Conservation (phyloP, 331 rosid genomes). For the Acacia pycnantha region DNA sequence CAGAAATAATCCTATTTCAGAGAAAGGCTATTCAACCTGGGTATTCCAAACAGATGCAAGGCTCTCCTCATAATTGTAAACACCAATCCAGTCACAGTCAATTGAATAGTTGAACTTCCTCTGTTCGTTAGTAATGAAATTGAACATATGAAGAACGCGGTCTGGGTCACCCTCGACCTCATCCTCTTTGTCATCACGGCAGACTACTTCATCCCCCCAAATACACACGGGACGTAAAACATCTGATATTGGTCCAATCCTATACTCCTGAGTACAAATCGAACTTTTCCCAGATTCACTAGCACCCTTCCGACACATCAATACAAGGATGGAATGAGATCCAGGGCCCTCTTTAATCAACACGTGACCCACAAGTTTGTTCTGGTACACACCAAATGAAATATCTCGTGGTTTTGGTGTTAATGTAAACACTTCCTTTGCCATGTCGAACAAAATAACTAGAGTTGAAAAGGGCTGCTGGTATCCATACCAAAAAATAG, state of each 20-base stretch:
- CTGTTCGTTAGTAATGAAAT: background rate
- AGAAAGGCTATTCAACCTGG: background rate
- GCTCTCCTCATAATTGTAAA: background rate
- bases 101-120: background rate
- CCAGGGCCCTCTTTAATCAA: background rate
- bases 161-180: background rate
- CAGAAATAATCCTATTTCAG: too few relatives aligned
- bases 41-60: background rate
- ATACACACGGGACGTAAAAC: background rate
- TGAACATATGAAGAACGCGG: background rate
- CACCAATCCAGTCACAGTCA: background rate
- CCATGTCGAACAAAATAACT: background rate
- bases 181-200: background rate
- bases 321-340: background rate
- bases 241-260: background rate
- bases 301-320: too few relatives aligned
- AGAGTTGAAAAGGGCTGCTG: too few relatives aligned
- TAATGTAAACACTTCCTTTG: background rate
- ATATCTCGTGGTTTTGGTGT: background rate
- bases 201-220: background rate
- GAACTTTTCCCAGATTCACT: background rate
- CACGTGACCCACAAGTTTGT: background rate
- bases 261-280: too few relatives aligned
- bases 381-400: background rate
- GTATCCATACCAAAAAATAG: slow-evolving; percentile 8